These are phyloP conservation scores for Rhinocladiella similis DNA, from an alignment of 2,329 filamentous ascomycete species.

Conservation along the genomic window DNA sequence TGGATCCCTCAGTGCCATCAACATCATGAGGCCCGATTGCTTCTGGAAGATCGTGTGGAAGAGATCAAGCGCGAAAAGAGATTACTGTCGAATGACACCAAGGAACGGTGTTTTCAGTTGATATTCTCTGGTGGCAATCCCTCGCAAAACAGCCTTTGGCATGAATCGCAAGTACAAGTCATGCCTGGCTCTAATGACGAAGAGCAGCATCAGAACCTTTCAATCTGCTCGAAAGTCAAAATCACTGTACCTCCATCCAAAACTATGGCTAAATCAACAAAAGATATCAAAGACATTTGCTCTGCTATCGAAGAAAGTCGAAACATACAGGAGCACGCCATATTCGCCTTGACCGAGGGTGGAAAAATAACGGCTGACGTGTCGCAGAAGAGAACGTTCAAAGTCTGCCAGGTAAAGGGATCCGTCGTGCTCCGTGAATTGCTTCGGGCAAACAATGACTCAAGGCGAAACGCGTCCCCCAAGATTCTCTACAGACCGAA, in stretches of 20 bases:
- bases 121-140: background rate
- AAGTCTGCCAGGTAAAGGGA: background rate
- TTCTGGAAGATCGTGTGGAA: background rate
- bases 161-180: constrained; percentile 4
- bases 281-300: constrained; percentile 3
- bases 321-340: background rate
- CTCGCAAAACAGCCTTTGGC: constrained; percentile 1
- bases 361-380: background rate
- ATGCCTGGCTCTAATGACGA: too few species aligned
- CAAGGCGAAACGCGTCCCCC: too few species aligned
- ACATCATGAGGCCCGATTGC: constrained; percentile 6
- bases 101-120: constrained; percentile 2
- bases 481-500: background rate
- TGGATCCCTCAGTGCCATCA: constrained; percentile 8
- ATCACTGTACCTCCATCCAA: background rate
- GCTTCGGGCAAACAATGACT: too few species aligned
- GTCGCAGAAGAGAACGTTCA: too few species aligned
- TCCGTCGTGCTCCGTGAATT: background rate
- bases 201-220: too few species aligned
- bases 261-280: background rate
- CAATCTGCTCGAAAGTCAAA: background rate
- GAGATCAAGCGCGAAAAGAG: background rate
- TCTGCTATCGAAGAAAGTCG: background rate
- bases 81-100: background rate
- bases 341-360: background rate